Evolutionary conservation across 1,139 yeast species (phyloP), one percentile per base, ranked within the genome.

Genomic region (Eremothecium gossypii): DNA sequence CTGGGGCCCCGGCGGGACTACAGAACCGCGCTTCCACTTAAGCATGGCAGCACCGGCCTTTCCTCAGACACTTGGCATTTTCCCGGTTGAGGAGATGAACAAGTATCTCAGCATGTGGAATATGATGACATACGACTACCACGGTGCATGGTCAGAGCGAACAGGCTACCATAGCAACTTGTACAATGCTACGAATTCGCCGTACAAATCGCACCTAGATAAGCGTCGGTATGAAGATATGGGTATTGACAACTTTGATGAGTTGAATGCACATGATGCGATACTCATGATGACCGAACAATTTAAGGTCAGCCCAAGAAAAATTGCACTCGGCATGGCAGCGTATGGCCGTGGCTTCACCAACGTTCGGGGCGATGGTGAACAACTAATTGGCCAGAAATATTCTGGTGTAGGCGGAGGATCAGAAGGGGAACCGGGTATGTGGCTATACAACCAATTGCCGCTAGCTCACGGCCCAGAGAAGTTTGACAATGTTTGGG

Each of bases 121-220:
- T 58, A 61, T 91, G 48, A 89, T 91, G 97, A 77, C 93, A 34
- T 91, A 91, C 59, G 97, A 91, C 59, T 83, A 77, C 53, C 68
- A 78, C 3, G 97, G 96, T 0, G 68, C 73, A 2, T 87, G 96
- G 96, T 77, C 89, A 1, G 50, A 60, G 0, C 53, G 45, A 6
- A 73, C 82, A 0, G 81, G 74, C 1, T 80, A 74, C 54, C 96
- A 85, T 49, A 76, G 93, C 7, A 86, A 86, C 51, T 64, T 89
- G 39, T 81, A 68, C 54, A 45, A 56, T 9, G 45, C 49, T 8
- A 67, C 67, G 0, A 20, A 49, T 7, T 29, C 30, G 14, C 23
- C 43, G 2, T 4, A 34, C 14, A 34, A 34, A 10, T 9, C 27
- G 11, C 13, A 33, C 29, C 23, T 11, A 11, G n/a, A 44, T 33